These are phyloP conservation scores for Suhomyces taliae DNA, from an alignment of 1,139 yeast species.

Conservation along the genomic window DNA sequence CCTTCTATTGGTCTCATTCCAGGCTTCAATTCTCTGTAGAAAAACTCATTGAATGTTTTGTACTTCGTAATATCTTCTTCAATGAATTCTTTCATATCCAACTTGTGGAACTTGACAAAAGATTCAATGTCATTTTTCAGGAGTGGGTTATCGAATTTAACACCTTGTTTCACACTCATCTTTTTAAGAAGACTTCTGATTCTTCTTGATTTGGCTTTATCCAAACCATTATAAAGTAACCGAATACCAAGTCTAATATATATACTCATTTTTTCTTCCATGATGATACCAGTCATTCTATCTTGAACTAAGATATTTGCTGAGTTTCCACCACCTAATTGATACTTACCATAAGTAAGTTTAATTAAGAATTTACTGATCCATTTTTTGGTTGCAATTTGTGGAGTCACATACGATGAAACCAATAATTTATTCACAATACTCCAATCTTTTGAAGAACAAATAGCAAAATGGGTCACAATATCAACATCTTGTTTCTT, in stretches of 20 bases:
- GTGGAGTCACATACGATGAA: conserved; percentile 74
- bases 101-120: conserved; percentile 76
- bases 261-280: conserved; percentile 91
- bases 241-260: conserved; percentile 88
- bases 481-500: conserved; percentile 64
- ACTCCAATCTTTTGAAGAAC: conserved; percentile 79
- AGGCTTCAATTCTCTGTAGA: conserved; percentile 73
- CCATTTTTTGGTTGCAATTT: conserved; percentile 87
- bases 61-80: conserved; percentile 51
- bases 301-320: conserved; percentile 95
- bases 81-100: conserved; percentile 70
- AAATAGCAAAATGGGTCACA: conserved; percentile 82
- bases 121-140: conserved; percentile 70
- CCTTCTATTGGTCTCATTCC: conserved; percentile 73
- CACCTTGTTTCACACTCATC: conserved; percentile 78
- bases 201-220: conserved; percentile 52
- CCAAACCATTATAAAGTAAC: conserved; percentile 73
- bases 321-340: conserved; percentile 83
- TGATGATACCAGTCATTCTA: conserved; percentile 77
- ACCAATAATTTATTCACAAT: conserved; percentile 64
- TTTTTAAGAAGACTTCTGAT: conserved; percentile 59
- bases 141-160: conserved; percentile 69
- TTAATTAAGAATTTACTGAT: conserved; percentile 79
- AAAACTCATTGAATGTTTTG: conserved; percentile 82
- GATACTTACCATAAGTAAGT: conserved; percentile 83